Evolutionary conservation across 768 basidiomycete species (phyloP), one percentile per base, ranked within the genome.

Genomic region (Trametes sanguinea): DNA sequence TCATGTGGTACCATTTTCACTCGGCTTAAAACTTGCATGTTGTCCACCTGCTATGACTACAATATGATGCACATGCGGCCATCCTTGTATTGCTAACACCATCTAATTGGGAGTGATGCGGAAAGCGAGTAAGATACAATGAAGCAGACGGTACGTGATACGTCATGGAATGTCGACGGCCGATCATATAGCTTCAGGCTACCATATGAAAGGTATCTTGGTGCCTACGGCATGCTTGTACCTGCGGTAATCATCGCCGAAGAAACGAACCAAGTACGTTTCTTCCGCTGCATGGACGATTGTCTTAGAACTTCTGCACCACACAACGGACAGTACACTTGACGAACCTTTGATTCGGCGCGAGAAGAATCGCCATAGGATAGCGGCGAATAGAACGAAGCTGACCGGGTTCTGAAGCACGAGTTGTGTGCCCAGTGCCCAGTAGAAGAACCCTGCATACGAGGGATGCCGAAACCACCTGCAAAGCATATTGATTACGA

Each of bases 381-480:
- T 74, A 40, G 83, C 64, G 2, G 80, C 69, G 70, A 90, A 98
- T 1, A 85, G 73, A 2, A 86, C 46, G 65, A 92, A 86, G 13
- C 86, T 86, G 14, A 94, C 33, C 0, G 90, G 84, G 71, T 98
- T 99, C 71, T 94, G 94, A 22, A 98, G 80, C 0, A 94, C 83
- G 40, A 98, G 76, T 72, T 99, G 97, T 0, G 94, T 97, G 2
- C 95, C 94, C 30, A 99, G 70, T 0, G 94, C 95, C 97, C 97
- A 98, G 74, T 96, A 98, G 74, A 92, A 96, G 79, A 98, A 99
- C 2, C 95, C 97, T 1, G 92, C 85, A 68, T 99, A 99, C 0
- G 96, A 97, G 10, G 97, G 97, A 75, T 99, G 97, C 13, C 97
- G 86, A 63, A 87, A 89, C 85, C 85, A 90, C 6, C 92, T 94